Base-by-base conservation (phyloP, 495 filamentous ascomycete species). In the Trichoderma virens region DNA sequence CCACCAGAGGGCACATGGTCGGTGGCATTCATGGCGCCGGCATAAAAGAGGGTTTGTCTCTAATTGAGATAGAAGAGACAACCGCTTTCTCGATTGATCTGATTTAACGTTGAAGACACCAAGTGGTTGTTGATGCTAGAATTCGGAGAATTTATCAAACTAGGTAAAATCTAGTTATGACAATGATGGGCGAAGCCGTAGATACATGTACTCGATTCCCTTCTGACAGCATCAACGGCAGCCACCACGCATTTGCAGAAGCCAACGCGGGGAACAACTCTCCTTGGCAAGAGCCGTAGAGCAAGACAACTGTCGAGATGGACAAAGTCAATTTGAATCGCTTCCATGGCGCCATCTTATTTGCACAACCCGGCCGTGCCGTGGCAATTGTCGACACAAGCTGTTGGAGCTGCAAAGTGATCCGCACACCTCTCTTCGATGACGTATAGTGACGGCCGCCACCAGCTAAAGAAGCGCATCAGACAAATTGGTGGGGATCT, bases 1-100 rank as follows among this genome's bases (percentile, higher is more conserved):
- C 77, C 77, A 56, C 34, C 51, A 28, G 76, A 70, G 34, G 70
- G 71, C 67, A 72, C 68, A 18, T 67, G 51, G 13, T 73, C 68
- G 35, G 72, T 20, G 13, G 65, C 56, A 34, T 62, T 61, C 61
- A 68, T 67, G 51, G 16, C 25, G 51, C 9, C 51, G 51, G 14
- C 25, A 30, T 28, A 9, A 7, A 35, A 6, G 34, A 30, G 25
- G 0, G 51, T 18, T 14, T 30, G 27, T 14, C 23, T 27, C 25
- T 30, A 25, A 2, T 16, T 23, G 18, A 47, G 43, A 20, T 30
- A 14, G 13, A 56, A 56, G 51, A 56, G 2, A 1, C 25, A 13
- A 30, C 16, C 25, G 25, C 23, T 18, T 56, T 16, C 18, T 47
- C 9, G 18, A 47, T 5, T 47, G 4, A 43, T 13, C 5, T 14